A percentile compares a stretch with the other conserved stretches of the same genome.
These are phyloP conservation scores for Fusarium phyllophilum DNA, from an alignment of 2,329 filamentous ascomycete genomes.

Conservation along the genomic window DNA sequence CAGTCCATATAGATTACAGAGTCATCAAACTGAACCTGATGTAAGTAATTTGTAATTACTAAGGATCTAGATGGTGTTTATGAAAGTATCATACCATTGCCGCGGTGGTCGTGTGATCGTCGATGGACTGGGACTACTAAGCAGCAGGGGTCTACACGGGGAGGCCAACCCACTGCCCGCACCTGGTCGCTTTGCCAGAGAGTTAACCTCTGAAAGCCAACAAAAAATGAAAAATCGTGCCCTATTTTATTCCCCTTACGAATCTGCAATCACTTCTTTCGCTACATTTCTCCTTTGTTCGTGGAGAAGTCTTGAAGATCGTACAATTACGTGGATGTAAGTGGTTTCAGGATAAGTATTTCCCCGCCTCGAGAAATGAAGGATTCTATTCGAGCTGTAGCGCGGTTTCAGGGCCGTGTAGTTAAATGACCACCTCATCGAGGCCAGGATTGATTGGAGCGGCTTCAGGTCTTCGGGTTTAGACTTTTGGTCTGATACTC, in stretches of 20 bases:
- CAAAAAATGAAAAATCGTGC: rapidly evolving
- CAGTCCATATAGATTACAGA: neutral
- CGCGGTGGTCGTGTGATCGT: no score
- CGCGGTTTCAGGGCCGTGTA: neutral
- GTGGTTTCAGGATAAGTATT: neutral
- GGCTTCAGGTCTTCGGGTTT: neutral
- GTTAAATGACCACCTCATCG: neutral
- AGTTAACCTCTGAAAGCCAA: neutral
- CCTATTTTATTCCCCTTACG: rapidly evolving
- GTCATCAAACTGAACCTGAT: neutral
- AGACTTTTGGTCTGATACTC: neutral
- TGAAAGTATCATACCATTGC: neutral
- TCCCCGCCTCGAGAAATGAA: neutral
- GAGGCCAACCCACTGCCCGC: neutral
- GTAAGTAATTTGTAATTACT: neutral
- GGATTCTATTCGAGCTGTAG: neutral
- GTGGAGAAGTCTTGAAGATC: neutral
- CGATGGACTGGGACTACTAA: neutral
- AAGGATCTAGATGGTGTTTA: neutral
- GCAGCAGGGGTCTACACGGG: neutral
- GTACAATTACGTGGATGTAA: neutral
- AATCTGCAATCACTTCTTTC: neutral
- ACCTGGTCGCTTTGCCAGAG: neutral
- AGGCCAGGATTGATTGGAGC: neutral
- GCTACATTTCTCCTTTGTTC: neutral